These are phyloP conservation scores for Plectosphaerella sp. DNA, from an alignment of 2,329 filamentous ascomycete genomes.

Conservation along the genomic window DNA sequence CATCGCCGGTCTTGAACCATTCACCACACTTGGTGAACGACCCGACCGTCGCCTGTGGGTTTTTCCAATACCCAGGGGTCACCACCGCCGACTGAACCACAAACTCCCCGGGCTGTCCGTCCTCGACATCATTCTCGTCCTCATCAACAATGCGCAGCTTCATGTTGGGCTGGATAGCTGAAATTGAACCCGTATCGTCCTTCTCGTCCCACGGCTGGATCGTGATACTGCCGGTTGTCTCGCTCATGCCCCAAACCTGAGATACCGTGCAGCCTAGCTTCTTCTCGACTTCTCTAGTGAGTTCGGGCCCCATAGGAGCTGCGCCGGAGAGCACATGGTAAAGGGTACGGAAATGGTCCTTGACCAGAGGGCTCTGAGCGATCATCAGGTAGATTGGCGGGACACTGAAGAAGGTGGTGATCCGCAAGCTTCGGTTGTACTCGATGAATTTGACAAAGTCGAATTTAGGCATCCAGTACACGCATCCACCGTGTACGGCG, in stretches of 20 bases:
- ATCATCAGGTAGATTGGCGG: conserved; percentile 58
- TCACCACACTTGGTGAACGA: conserved; percentile 6
- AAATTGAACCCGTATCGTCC: not conserved
- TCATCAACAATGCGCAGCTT: conserved; percentile 6
- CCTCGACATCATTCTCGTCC: not conserved
- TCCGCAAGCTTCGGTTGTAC: conserved; percentile 42
- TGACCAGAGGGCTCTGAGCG: conserved; percentile 50
- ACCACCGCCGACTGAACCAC: conserved; percentile 5
- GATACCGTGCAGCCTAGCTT: not conserved
- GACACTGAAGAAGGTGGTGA: conserved; percentile 54
- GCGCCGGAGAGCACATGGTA: not conserved
- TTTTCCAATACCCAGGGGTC: conserved; percentile 7
- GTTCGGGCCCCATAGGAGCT: not conserved
- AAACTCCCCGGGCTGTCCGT: conserved; percentile 5
- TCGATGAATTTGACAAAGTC: conserved; percentile 50
- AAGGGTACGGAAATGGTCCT: conserved; percentile 33
- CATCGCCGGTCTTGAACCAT: conserved; percentile 11
- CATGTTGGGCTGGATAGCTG: not conserved
- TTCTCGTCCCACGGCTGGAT: not conserved
- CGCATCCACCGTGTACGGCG: conserved; percentile 36
- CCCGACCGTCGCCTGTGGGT: conserved; percentile 1
- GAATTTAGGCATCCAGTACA: conserved; percentile 62
- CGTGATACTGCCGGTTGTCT: conserved; percentile 4
- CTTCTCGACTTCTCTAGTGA: not conserved
- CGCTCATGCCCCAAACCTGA: conserved; percentile 5